These are phyloP conservation scores for Nitzschia sp. DNA, from an alignment of 108 stramenopile genomes.

Conservation along the genomic window DNA sequence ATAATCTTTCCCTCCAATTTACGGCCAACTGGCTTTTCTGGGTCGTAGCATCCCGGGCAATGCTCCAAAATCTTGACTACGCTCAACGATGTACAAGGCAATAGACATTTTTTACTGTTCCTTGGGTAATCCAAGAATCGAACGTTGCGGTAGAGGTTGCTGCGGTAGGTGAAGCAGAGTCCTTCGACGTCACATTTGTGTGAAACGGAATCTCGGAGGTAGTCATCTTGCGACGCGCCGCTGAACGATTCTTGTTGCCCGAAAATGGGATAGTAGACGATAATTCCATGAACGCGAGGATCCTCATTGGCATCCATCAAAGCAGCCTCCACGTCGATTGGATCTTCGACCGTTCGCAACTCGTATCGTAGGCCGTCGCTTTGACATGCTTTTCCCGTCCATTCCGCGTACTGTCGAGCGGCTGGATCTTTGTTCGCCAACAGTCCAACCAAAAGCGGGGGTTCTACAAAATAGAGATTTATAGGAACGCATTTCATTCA, in stretches of 20 bases:
- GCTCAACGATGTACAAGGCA: conserved; percentile 94
- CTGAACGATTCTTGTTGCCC: conserved; percentile 92
- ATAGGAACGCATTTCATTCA: not conserved
- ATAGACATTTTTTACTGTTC: conserved; percentile 85
- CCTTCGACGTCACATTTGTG: conserved; percentile 96
- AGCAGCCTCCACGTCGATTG: conserved; percentile 88
- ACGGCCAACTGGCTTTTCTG: conserved; percentile 59
- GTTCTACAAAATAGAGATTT: conserved; percentile 36
- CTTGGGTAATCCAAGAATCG: conserved; percentile 78
- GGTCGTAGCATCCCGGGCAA: conserved; percentile 70
- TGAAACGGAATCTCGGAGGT: conserved; percentile 92
- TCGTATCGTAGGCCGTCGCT: conserved; percentile 95
- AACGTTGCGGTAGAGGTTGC: conserved; percentile 93
- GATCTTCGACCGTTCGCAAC: conserved; percentile 74
- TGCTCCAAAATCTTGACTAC: conserved; percentile 93
- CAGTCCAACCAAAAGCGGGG: conserved; percentile 93
- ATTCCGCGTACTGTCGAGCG: conserved; percentile 93
- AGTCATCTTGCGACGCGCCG: conserved; percentile 95
- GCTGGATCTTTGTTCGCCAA: conserved; percentile 93
- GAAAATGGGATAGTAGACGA: conserved; percentile 98
- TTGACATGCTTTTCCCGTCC: conserved; percentile 91
- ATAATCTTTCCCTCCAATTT: conserved; percentile 86
- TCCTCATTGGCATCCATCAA: conserved; percentile 92
- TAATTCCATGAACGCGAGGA: conserved; percentile 94
- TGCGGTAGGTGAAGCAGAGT: conserved; percentile 90